A percentile compares a stretch with the other conserved stretches of the same genome.
phyloP scores from a whole-genome alignment of 2,329 filamentous ascomycete species.

The Stachybotrys elegans region DNA sequence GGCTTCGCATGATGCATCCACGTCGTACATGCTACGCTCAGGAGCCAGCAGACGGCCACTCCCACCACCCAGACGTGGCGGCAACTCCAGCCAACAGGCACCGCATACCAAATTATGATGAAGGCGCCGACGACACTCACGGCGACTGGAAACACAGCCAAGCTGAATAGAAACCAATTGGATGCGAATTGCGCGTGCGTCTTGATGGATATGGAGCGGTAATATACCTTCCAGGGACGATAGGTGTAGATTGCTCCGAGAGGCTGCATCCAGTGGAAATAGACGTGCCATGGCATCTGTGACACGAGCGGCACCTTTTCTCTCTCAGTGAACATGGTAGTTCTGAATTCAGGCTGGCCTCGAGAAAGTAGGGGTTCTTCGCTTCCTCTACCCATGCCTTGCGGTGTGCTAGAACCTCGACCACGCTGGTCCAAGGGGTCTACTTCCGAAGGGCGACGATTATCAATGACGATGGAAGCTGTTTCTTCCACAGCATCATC shows the following conservation, averaged over 20 bases:
- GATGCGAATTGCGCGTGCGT: not conserved
- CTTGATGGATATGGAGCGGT: not conserved
- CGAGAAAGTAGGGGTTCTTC: too few species aligned
- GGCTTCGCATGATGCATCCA: not conserved
- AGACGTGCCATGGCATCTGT: not conserved
- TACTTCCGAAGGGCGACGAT: too few species aligned
- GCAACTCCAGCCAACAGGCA: not conserved
- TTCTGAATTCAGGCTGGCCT: too few species aligned
- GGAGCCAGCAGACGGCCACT: not conserved
- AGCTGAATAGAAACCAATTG: not conserved
- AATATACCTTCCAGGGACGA: not conserved
- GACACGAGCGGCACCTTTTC: not conserved
- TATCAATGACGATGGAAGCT: too few species aligned
- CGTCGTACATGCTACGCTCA: not conserved
- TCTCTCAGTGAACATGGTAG: too few species aligned
- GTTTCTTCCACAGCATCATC: too few species aligned
- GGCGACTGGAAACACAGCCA: not conserved
- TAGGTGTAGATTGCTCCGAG: slow-evolving; percentile 1
- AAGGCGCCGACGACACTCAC: not conserved
- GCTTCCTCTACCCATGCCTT: too few species aligned
- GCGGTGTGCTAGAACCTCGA: too few species aligned
- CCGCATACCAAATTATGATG: slow-evolving; percentile 1
- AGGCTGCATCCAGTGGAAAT: slow-evolving; percentile 1
- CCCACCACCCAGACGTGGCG: slow-evolving; percentile 1
- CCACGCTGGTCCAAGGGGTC: too few species aligned